These are phyloP conservation scores for Suillus sp. DNA, from an alignment of 768 basidiomycete species.

Conservation along the genomic window DNA sequence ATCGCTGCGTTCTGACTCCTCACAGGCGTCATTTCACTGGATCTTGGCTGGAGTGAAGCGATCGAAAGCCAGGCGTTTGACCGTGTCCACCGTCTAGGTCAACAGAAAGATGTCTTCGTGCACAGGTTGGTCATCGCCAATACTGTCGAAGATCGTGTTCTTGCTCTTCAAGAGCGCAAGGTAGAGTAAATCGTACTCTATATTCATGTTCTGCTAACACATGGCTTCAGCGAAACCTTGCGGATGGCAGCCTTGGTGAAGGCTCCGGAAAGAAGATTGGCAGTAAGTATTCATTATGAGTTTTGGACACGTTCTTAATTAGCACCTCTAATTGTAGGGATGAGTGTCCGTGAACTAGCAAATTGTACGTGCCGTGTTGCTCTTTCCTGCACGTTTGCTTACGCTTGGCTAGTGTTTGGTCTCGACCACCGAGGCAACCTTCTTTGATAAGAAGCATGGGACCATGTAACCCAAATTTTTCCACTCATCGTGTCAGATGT, in stretches of 20 bases:
- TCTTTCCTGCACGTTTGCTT: conserved; percentile 1
- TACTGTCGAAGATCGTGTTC: conserved; percentile 72
- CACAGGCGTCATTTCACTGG: conserved; percentile 56
- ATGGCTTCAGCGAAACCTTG: conserved; percentile 41
- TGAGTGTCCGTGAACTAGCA: conserved; percentile 54
- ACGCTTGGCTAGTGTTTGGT: conserved; percentile 27
- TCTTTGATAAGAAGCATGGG: conserved; percentile 3
- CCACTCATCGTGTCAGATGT: not conserved
- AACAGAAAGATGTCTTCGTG: conserved; percentile 51
- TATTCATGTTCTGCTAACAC: not conserved
- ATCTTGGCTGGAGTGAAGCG: conserved; percentile 66
- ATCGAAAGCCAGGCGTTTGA: conserved; percentile 65
- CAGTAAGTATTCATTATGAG: conserved; percentile 37
- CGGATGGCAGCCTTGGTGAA: conserved; percentile 65
- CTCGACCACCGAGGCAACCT: conserved; percentile 26
- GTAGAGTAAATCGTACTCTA: conserved; percentile 27
- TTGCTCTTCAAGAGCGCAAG: conserved; percentile 64
- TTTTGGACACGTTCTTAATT: not conserved
- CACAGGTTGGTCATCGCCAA: conserved; percentile 58
- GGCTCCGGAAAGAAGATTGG: conserved; percentile 60
- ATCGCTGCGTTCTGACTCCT: not conserved
- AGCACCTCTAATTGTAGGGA: conserved; percentile 28
- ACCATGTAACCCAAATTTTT: not conserved
- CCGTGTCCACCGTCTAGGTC: conserved; percentile 58
- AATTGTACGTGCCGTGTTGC: conserved; percentile 29